A percentile compares a stretch with the other conserved stretches of the same genome.
Evolutionary conservation across 2,329 filamentous ascomycete species (phyloP).

Genomic region (Penicillium nordicum): DNA sequence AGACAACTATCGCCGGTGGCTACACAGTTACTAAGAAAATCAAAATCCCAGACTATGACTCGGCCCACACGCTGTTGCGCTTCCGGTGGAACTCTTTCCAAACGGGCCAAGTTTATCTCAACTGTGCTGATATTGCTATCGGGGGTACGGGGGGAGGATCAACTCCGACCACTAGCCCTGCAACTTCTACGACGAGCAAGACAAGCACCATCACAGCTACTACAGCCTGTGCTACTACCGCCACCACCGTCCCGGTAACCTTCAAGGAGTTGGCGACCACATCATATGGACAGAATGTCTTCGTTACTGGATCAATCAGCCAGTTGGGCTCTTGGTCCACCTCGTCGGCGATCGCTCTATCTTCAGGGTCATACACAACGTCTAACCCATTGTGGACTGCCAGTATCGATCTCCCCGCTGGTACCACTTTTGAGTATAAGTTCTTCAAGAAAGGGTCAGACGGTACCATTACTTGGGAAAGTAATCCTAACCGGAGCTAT

Average conservation of each 20-base stretch:
- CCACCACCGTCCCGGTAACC: not conserved
- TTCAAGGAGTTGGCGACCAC: not conserved
- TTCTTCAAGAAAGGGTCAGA: not conserved
- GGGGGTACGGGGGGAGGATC: constrained; percentile 5
- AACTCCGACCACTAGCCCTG: not conserved
- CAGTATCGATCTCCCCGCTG: not conserved
- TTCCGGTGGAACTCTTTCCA: constrained; percentile 57
- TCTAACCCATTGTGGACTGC: not conserved
- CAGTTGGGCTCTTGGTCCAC: not conserved
- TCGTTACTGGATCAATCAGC: not conserved
- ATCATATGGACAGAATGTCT: not conserved
- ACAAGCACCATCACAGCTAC: not conserved
- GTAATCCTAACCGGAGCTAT: not conserved
- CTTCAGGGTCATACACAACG: not conserved
- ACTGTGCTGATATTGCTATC: constrained; percentile 54
- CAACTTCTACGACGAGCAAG: not conserved
- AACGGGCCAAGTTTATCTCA: constrained; percentile 53
- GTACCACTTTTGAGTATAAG: not conserved
- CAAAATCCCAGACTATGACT: constrained; percentile 48
- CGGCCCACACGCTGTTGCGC: constrained; percentile 51
- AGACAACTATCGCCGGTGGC: constrained; percentile 52
- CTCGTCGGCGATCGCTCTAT: not conserved
- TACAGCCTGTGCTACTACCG: not conserved
- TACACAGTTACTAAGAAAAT: constrained; percentile 54
- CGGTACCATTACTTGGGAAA: not conserved